These are phyloP conservation scores for Stereocaulon alpinum DNA, from an alignment of 495 filamentous ascomycete species.

Conservation along the genomic window DNA sequence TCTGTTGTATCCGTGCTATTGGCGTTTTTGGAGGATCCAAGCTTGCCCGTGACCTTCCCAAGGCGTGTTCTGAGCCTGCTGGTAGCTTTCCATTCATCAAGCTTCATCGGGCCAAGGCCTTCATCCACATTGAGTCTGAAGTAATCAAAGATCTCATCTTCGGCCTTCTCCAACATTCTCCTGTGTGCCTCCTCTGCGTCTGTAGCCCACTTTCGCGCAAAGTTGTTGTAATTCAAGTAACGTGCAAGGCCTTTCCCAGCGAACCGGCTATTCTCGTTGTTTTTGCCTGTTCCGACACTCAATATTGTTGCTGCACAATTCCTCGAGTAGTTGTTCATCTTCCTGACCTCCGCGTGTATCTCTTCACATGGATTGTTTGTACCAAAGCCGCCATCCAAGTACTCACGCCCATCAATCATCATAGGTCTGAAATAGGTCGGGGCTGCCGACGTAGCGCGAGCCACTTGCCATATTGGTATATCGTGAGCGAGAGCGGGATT, in stretches of 20 bases:
- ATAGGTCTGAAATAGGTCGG: constrained; percentile 39
- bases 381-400: constrained; percentile 23
- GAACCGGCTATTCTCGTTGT: constrained; percentile 5
- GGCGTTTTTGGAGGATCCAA: no score
- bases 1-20: no score
- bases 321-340: constrained; percentile 11
- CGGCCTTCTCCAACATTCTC: not conserved
- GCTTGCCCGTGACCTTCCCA: no score
- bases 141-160: constrained; percentile 19
- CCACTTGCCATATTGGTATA: constrained; percentile 36
- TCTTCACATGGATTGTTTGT: constrained; percentile 28
- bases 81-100: constrained; percentile 17
- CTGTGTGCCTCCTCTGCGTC: constrained; percentile 11
- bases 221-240: constrained; percentile 10
- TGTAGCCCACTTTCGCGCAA: constrained; percentile 14
- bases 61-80: not conserved
- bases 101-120: constrained; percentile 32
- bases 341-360: constrained; percentile 20
- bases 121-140: constrained; percentile 39
- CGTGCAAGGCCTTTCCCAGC: not conserved
- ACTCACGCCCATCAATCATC: constrained; percentile 16
- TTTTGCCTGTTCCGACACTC: constrained; percentile 27
- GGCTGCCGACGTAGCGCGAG: constrained; percentile 42
- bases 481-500: no score
- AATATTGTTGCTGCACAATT: constrained; percentile 18